phyloP scores from a whole-genome alignment of 2,329 filamentous ascomycete genomes.

The Chalara sp. region DNA sequence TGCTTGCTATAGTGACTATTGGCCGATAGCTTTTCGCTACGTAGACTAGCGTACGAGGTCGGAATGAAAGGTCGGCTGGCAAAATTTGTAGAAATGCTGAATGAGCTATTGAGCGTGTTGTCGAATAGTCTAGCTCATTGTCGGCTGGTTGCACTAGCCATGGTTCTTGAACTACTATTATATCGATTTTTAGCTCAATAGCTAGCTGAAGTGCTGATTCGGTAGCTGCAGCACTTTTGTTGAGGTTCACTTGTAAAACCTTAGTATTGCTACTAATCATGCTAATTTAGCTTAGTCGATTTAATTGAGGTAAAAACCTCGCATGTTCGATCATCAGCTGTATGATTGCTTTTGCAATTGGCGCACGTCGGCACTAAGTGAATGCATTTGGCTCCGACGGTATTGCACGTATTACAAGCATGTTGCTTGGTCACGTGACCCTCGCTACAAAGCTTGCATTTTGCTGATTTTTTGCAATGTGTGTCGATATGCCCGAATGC shows the following conservation, averaged over 20 bases:
- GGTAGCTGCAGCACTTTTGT: background rate
- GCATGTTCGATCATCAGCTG: background rate
- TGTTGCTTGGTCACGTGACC: background rate
- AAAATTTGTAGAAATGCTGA: background rate
- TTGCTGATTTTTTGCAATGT: background rate
- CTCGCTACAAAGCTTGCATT: background rate
- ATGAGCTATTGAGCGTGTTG: background rate
- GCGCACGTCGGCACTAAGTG: constrained; percentile 1
- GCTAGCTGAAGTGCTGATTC: background rate
- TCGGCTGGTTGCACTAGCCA: background rate
- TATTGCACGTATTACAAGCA: background rate
- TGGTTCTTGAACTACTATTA: background rate
- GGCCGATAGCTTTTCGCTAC: background rate
- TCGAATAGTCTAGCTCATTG: background rate
- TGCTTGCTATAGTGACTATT: background rate
- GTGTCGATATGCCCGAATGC: constrained; percentile 1
- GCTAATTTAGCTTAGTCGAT: background rate
- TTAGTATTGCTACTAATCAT: background rate
- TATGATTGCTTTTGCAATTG: background rate
- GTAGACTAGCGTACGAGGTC: background rate
- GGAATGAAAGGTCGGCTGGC: background rate
- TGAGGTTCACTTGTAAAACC: background rate
- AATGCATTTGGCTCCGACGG: background rate
- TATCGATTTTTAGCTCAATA: background rate
- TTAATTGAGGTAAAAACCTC: background rate